These are phyloP conservation scores for Amanita pseudoporphyria DNA, from an alignment of 768 basidiomycete genomes.

Conservation along the genomic window DNA sequence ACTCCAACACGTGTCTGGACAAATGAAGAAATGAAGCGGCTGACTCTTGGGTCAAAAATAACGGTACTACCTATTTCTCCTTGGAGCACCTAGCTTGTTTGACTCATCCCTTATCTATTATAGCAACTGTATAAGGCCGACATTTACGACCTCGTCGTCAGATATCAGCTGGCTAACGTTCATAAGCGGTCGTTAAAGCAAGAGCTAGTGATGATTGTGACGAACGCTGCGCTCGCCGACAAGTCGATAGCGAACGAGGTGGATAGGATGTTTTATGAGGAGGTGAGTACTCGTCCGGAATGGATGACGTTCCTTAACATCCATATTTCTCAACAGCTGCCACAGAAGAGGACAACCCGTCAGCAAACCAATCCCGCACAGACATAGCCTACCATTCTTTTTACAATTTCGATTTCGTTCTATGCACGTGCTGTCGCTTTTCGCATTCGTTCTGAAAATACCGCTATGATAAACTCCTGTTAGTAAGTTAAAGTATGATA, in stretches of 20 bases:
- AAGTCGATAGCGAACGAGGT: neutral
- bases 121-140: conserved; percentile 5
- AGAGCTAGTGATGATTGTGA: neutral
- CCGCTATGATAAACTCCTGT: neutral
- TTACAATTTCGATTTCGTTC: neutral
- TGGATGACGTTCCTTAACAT: neutral
- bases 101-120: neutral
- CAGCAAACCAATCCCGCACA: neutral
- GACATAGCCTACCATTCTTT: neutral
- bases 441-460: neutral
- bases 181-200: conserved; percentile 4
- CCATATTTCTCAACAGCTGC: neutral
- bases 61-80: neutral
- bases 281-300: neutral
- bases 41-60: neutral
- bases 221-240: conserved; percentile 2
- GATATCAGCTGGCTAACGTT: neutral
- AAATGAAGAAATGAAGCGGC: neutral
- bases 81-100: neutral
- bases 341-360: neutral
- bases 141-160: neutral
- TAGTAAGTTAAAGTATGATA: neutral
- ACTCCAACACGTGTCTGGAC: neutral
- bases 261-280: neutral
- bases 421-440: neutral